phyloP scores from a whole-genome alignment of 148 eudicot species.

The Rhododendron vialii region DNA sequence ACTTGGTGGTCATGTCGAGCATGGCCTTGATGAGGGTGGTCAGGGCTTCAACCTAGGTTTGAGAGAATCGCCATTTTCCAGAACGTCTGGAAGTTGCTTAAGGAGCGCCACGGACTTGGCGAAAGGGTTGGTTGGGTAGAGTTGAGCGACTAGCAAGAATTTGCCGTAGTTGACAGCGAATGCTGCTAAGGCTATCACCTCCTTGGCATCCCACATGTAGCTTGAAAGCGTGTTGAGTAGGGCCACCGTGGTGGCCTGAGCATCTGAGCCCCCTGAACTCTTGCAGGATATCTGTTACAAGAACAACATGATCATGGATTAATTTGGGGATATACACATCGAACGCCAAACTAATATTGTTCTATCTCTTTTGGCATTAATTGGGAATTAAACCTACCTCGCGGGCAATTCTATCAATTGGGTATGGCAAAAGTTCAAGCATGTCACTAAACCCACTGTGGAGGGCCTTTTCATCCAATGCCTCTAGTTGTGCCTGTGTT shows the following conservation, averaged over 20 bases:
- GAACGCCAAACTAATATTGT: too few species aligned
- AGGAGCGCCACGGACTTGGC: constrained; percentile 81
- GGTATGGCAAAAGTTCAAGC: constrained; percentile 54
- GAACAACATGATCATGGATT: not conserved
- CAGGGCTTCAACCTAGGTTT: constrained; percentile 57
- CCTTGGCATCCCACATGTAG: constrained; percentile 88
- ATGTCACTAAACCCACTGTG: constrained; percentile 42
- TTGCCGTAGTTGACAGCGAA: constrained; percentile 70
- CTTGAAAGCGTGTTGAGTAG: constrained; percentile 55
- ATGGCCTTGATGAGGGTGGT: constrained; percentile 52
- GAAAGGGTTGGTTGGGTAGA: constrained; percentile 44
- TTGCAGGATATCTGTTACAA: constrained; percentile 69
- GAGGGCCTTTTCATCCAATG: constrained; percentile 33
- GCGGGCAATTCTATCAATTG: constrained; percentile 62
- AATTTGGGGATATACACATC: not conserved
- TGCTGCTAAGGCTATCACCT: constrained; percentile 67
- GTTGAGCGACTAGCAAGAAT: constrained; percentile 73
- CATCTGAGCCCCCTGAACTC: constrained; percentile 74
- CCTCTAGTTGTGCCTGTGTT: not conserved
- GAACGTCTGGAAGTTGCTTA: constrained; percentile 62
- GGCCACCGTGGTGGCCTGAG: constrained; percentile 68
- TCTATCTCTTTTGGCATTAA: not conserved
- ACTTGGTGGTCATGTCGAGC: constrained; percentile 66
- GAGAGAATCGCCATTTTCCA: constrained; percentile 43
- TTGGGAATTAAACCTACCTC: constrained; percentile 41